Base-by-base conservation (phyloP, 441 rosid species). In the Syzygium syzygioides region DNA sequence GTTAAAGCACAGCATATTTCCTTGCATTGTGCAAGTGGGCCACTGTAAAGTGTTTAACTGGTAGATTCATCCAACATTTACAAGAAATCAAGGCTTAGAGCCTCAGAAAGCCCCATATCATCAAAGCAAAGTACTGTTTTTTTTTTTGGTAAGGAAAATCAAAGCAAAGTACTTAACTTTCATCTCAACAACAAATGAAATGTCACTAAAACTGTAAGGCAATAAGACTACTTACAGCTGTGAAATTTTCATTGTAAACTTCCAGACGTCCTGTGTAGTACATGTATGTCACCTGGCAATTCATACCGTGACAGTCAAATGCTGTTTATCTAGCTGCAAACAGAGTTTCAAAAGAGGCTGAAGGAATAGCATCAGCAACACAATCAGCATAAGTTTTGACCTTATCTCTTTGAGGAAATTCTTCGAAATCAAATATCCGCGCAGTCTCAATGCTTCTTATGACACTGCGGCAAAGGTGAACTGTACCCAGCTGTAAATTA, bases 391-490 rank as follows among this genome's bases (percentile, higher is more conserved):
- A 45, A 83, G 54, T 59, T 88, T 88, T 55, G n/a, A 98, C 99
- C 97, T 95, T 97, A 87, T 98, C 99, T 92, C 98, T 93, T 91
- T 91, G 95, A 84, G 98, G 99, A 91, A 98, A 98, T 90, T 98
- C 98, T 90, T 98, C 99, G 89, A 98, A 97, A 91, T 98, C 96
- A 91, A 97, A 98, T 88, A 97, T 95, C n/a, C 98, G 95, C 45
- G 98, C 99, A 90, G 99, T 95, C 94, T 97, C 98, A 84, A 98
- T 98, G 91, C 99, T 98, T 93, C 99, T 93, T 89, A 98, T 98
- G 26, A 98, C 98, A 95, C 99, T 98, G 89, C 98, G 95, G 90
- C 99, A 97, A 87, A 97, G 98, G 92, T 98, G 95, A 91, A 97
- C 98, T 15, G 99, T 98, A 87, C 99, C 99, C 88, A 98, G 99